phyloP scores from a whole-genome alignment of 345 rosid genomes.

The Pelargonium nanum region DNA sequence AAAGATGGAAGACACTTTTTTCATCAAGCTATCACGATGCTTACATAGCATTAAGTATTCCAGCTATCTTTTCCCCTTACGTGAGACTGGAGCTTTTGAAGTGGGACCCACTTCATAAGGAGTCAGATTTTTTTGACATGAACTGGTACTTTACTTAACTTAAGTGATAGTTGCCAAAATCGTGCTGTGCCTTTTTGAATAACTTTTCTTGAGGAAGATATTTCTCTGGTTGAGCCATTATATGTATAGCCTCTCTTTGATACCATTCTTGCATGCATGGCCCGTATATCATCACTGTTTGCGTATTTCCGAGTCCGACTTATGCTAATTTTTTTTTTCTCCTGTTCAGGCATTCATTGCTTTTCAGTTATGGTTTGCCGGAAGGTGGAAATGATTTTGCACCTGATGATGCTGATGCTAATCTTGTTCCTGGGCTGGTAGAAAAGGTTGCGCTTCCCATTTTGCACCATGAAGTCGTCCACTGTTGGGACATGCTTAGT shows the following conservation, averaged over 20 bases:
- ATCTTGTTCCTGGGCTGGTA: conserved; percentile 78
- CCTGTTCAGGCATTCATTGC: conserved; percentile 65
- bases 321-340: conserved; percentile 5
- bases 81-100: conserved; percentile 83
- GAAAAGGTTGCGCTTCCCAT: conserved; percentile 82
- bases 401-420: conserved; percentile 70
- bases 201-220: not conserved
- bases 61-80: conserved; percentile 86
- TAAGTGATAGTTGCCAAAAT: not conserved
- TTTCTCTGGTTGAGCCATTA: too few relatives aligned
- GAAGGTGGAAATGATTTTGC: conserved; percentile 53
- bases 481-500: conserved; percentile 92
- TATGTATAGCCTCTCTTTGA: too few relatives aligned
- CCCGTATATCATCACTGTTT: not conserved
- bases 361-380: conserved; percentile 68
- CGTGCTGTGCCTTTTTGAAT: not conserved
- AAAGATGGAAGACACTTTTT: conserved; percentile 79
- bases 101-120: conserved; percentile 87
- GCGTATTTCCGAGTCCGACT: not conserved
- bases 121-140: conserved; percentile 66
- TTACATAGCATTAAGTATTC: conserved; percentile 74
- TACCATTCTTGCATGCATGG: too few relatives aligned
- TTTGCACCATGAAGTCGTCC: conserved; percentile 69
- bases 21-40: conserved; percentile 71
- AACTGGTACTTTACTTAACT: conserved; percentile 47